A percentile compares a stretch with the other conserved stretches of the same genome.
These are phyloP conservation scores for Solanum pimpinellifolium DNA, from an alignment of 257 asterid genomes.

Conservation along the genomic window DNA sequence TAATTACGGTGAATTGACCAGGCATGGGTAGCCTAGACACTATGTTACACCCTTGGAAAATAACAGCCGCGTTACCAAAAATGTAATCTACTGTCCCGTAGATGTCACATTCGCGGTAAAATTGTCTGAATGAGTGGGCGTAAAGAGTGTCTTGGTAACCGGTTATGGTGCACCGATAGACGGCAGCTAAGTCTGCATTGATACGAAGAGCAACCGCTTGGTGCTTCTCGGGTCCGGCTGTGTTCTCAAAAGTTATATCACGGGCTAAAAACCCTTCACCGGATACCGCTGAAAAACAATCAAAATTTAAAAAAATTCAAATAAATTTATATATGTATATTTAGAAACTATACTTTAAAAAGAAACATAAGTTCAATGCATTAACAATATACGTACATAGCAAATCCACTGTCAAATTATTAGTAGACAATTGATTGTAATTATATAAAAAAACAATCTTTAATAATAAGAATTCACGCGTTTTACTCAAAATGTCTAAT, in stretches of 20 bases:
- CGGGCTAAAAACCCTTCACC: constrained; percentile 85
- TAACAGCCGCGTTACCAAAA: constrained; percentile 77
- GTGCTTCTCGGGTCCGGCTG: constrained; percentile 70
- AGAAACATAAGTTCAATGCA: background rate
- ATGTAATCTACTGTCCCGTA: constrained; percentile 84
- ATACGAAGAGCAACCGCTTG: constrained; percentile 91
- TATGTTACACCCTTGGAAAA: constrained; percentile 68
- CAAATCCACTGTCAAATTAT: background rate
- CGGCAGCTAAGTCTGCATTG: constrained; percentile 57
- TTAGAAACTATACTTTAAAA: background rate
- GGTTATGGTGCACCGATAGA: constrained; percentile 44
- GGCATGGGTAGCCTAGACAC: constrained; percentile 58
- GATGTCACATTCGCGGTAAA: constrained; percentile 75
- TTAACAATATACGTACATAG: background rate
- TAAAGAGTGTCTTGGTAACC: constrained; percentile 82
- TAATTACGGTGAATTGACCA: constrained; percentile 56
- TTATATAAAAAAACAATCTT: background rate
- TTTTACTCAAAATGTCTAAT: background rate
- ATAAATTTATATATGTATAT: background rate
- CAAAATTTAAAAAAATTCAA: background rate
- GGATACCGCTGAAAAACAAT: constrained; percentile 47
- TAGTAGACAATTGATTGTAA: background rate
- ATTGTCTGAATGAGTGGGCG: constrained; percentile 70
- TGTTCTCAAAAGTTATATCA: constrained; percentile 62
- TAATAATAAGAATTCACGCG: background rate